Base-by-base conservation (phyloP, 2,329 filamentous ascomycete genomes). In the Pyrenophora graminea region DNA sequence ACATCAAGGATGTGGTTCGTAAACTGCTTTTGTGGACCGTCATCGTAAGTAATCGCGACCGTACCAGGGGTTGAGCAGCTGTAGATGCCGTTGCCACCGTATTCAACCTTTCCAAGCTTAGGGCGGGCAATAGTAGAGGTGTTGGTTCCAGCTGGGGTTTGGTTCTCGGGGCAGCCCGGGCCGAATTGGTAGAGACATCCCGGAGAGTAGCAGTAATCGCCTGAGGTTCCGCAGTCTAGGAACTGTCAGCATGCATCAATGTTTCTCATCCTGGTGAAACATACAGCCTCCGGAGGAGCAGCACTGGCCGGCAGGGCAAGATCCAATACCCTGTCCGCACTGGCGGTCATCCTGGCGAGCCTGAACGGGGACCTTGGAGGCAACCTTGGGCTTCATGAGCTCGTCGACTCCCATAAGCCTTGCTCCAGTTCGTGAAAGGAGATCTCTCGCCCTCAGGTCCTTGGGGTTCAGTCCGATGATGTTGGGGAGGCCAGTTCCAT, bases 21-120 rank as follows among this genome's bases (percentile, higher is more conserved):
- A 0, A 85, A 88, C 68, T 85, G 88, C 25, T 78, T 73, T 57
- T 83, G 71, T 21, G 85, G 86, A 0, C 86, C 86, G 64, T 88
- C 86, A 61, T 88, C 85, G 56, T 82, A 88, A 0, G 85, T 88
- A 46, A 89, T 73, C 12, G 86, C 86, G 56, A 89, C 80, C 4
- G 82, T 82, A 45, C 84, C 83, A 2, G 79, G 75, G 13, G 61
- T 62, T 32, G 68, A 68, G 61, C 82, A 85, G 49, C 77, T 72
- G 55, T 82, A 82, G 51, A 87, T 82, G n/a, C 80, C 80, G 1
- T 67, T 76, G 30, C 80, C 76, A 19, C 84, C 85, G 49, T 87
- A 86, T 0, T 75, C 72, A 1, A 86, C 74, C 5, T 51, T 69
- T 7, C 85, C 85, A 2, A 83, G 63, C 25, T 80, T 74, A 2